Base-by-base conservation (phyloP, 225 moss, liverwort and hornwort species). In the Pseudisothecium myosuroides region DNA sequence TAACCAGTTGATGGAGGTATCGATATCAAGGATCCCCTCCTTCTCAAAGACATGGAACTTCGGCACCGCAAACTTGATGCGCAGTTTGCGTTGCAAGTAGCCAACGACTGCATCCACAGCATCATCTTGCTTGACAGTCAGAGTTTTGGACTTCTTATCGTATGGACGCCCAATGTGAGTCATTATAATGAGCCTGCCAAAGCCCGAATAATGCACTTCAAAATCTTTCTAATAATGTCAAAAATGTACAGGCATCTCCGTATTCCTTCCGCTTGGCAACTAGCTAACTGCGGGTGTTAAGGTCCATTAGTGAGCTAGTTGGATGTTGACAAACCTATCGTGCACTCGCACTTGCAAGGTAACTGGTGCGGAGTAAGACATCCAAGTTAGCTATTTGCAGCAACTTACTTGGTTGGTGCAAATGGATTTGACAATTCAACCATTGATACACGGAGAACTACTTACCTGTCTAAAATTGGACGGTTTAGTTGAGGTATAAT, bases 1-100 rank as follows among this genome's bases (percentile, higher is more conserved):
- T 58, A 94, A 87, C 94, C 94, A 94, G 83, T 94, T 94, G 88
- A 94, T 85, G 88, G 94, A 94, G 56, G 94, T 94, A n/a, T 94
- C 94, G 26, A 93, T 80, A 41, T 94, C 94, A 12, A 88, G 90
- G 64, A 93, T 93, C 22, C 94, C 94, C 87, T 94, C 89, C 41
- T 90, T 89, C 54, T 93, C 92, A 66, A 88, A 76, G 29, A 90
- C 93, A 79, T 94, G 94, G 54, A 94, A 94, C 80, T 91, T 90
- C 17, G 94, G 94, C 29, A 94, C 49, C 71, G 93, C 94, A 86
- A 94, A 94, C 88, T 92, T 90, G 89, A 94, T 93, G 54, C 93
- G 94, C 81, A 94, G 82, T 88, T 94, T 94, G 27, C 93, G 89
- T 88, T 94, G 94, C 90, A 94, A 87, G 87, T 94, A 94, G 8